Evolutionary conservation across 2,329 filamentous ascomycete genomes (phyloP).

Genomic region (Graphium sp.): DNA sequence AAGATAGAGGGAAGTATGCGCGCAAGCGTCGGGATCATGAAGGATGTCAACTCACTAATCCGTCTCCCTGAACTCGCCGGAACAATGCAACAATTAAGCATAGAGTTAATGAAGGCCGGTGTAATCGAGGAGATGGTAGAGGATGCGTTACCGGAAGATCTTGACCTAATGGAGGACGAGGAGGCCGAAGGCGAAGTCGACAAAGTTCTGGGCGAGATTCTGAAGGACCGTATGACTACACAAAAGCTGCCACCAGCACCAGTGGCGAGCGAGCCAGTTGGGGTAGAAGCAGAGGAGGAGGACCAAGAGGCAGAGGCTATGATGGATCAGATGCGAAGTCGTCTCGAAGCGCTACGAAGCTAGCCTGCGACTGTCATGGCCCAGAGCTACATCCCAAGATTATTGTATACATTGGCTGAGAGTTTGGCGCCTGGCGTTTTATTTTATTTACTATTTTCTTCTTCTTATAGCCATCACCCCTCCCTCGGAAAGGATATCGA

Average conservation of each 20-base stretch:
- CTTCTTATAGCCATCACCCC: too few relatives aligned
- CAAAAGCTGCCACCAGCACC: conserved; percentile 35
- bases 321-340: conserved; percentile 84
- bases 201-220: conserved; percentile 78
- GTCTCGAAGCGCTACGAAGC: conserved; percentile 81
- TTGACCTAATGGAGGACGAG: conserved; percentile 58
- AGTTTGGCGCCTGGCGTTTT: too few relatives aligned
- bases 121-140: conserved; percentile 97
- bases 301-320: conserved; percentile 80
- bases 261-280: conserved; percentile 27
- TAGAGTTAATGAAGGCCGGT: conserved; percentile 83
- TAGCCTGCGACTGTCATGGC: too few relatives aligned
- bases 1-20: conserved; percentile 91
- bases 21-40: conserved; percentile 84
- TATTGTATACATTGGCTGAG: too few relatives aligned
- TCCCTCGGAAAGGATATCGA: too few relatives aligned
- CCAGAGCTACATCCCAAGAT: too few relatives aligned
- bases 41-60: conserved; percentile 79
- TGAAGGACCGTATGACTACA: conserved; percentile 55
- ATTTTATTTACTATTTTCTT: too few relatives aligned
- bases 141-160: conserved; percentile 64
- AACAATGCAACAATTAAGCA: conserved; percentile 77
- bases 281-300: conserved; percentile 46
- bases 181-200: conserved; percentile 72
- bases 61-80: conserved; percentile 59